Base-by-base conservation (phyloP, 2,329 filamentous ascomycete species). In the Botrytis elliptica region DNA sequence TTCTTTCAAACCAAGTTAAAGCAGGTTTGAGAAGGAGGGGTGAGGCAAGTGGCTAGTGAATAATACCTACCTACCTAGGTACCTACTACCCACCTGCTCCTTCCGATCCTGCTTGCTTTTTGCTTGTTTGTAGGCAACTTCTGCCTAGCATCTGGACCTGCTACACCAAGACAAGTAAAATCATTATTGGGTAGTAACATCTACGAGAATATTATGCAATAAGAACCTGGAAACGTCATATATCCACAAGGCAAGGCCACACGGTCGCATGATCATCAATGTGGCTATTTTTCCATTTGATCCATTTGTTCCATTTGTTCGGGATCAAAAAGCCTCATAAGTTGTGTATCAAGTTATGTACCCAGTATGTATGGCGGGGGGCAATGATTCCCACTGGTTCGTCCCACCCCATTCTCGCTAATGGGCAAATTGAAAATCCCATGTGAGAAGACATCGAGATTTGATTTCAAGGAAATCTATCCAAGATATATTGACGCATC, bases 341-440 rank as follows among this genome's bases (percentile, higher is more conserved):
- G 14, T 12, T 55, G 46, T 55, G 14, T n/a, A 55, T 55, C 49
- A 29, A 29, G 9, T 16, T 55, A 33, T 63, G 62, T 25, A 36
- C 29, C 1, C 25, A 44, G 52, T 9, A 40, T 46, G 42, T 7
- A 46, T 46, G 63, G 42, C 62, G 63, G 20, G 59, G 40, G 63
- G 40, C 3, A 18, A 67, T n/a, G 20, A 25, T 57, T 38, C 44
- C 44, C 33, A 67, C 44, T 25, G 36, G 25, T n/a, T 55, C 14
- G 16, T 52, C 33, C 38, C 49, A n/a, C 64, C 9, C 38, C 16
- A 29, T 64, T n/a, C 52, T 52, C 46, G 36, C 65, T 55, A 55
- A 68, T 68, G 46, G 46, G 36, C 65, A 40, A 40, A 40, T 67
- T 67, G 22, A 67, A 38, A 67, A 67, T 67, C 22, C 64, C 64